Percentiles rank a stretch among this genome's conserved stretches.
Evolutionary conservation across 208 protist species (phyloP).

Genomic region (Endotrypanum monterogeii): DNA sequence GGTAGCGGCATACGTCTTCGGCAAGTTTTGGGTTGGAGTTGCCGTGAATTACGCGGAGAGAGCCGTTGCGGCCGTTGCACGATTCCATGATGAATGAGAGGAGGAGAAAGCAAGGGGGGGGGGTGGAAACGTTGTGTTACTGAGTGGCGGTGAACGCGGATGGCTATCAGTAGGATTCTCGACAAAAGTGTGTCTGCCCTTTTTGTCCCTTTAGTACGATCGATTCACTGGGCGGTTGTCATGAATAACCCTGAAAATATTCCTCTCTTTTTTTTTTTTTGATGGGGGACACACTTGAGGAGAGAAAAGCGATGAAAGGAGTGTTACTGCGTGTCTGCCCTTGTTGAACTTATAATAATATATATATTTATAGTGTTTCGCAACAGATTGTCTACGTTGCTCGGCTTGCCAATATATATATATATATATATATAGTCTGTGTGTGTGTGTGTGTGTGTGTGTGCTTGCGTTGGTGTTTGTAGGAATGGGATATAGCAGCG

Average conservation of each 20-base stretch:
- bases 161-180: not conserved
- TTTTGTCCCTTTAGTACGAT: not conserved
- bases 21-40: slow-evolving; percentile 90
- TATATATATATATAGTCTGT: too few species aligned
- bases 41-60: slow-evolving; percentile 82
- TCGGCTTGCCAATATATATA: too few species aligned
- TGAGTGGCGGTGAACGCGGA: not conserved
- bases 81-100: slow-evolving; percentile 17
- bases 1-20: slow-evolving; percentile 70
- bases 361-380: too few species aligned
- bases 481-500: too few species aligned
- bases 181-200: not conserved
- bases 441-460: too few species aligned
- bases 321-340: too few species aligned
- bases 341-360: too few species aligned
- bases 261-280: not conserved
- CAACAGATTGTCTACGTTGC: too few species aligned
- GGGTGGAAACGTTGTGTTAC: not conserved
- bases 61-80: slow-evolving; percentile 52
- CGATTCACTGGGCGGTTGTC: not conserved
- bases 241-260: not conserved
- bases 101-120: not conserved
- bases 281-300: too few species aligned
- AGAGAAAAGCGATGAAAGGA: too few species aligned
- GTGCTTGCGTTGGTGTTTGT: too few species aligned